Evolutionary conservation across 2,329 filamentous ascomycete species (phyloP).

Genomic region (Monosporascus sp.): DNA sequence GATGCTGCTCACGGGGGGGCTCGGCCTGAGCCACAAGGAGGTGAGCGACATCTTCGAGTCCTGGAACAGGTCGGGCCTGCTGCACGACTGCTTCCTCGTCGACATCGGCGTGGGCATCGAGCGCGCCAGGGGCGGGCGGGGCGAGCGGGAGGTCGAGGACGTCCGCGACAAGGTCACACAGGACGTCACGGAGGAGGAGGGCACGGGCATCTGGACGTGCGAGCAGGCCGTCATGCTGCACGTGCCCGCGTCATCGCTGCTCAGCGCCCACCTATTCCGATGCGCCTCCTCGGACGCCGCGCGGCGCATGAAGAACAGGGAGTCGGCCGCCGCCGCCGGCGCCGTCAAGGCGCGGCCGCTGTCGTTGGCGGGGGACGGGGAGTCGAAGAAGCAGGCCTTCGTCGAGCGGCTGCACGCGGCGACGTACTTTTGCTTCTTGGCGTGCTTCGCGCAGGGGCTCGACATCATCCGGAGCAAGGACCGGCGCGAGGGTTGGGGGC

Average conservation of each 20-base stretch:
- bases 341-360: conserved; percentile 16
- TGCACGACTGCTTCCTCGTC: conserved; percentile 57
- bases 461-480: conserved; percentile 58
- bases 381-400: conserved; percentile 36
- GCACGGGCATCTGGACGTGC: conserved; percentile 63
- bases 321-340: conserved; percentile 35
- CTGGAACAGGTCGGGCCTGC: conserved; percentile 56
- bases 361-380: conserved; percentile 9
- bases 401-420: conserved; percentile 56
- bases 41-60: conserved; percentile 53
- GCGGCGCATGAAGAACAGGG: conserved; percentile 47
- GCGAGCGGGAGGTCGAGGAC: conserved; percentile 51
- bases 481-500: conserved; percentile 53
- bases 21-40: conserved; percentile 56
- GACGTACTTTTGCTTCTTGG: conserved; percentile 57
- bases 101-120: conserved; percentile 60
- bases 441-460: conserved; percentile 61
- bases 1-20: conserved; percentile 54
- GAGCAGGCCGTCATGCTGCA: conserved; percentile 58
- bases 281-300: conserved; percentile 58
- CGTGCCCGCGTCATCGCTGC: conserved; percentile 60
- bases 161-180: conserved; percentile 69
- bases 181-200: conserved; percentile 61
- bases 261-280: conserved; percentile 57
- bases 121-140: conserved; percentile 38